Conservation (phyloP, 345 rosid genomes). For the Citrus maxima region DNA sequence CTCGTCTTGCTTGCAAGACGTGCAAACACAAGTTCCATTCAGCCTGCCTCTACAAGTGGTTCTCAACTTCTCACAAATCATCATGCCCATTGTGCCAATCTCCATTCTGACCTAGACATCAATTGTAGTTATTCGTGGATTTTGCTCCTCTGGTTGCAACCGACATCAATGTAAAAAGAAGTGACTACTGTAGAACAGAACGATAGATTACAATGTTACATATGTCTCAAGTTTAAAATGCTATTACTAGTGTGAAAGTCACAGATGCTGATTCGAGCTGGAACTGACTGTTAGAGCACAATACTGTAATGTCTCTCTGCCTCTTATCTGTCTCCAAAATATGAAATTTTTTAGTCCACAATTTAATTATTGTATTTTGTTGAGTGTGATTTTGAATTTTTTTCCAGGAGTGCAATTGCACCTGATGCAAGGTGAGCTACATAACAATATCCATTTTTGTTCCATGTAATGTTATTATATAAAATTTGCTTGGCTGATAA, state of each 20-base stretch:
- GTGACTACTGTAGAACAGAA: background rate
- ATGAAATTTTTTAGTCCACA: background rate
- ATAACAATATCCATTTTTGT: background rate
- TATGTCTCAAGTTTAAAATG: background rate
- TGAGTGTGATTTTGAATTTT: background rate
- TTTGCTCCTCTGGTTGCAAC: background rate
- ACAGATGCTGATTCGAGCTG: background rate
- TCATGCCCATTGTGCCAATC: slow-evolving; percentile 95
- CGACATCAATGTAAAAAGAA: background rate
- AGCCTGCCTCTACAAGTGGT: slow-evolving; percentile 94
- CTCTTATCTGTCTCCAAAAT: background rate
- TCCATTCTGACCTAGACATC: slow-evolving; percentile 48
- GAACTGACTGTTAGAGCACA: background rate
- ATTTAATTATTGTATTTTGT: background rate
- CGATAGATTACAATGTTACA: background rate
- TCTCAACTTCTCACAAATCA: slow-evolving; percentile 84
- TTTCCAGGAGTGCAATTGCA: background rate
- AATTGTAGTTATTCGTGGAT: background rate
- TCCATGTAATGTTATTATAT: background rate
- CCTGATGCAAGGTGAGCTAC: background rate
- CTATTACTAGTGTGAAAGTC: background rate
- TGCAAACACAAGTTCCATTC: slow-evolving; percentile 96
- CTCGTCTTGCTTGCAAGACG: slow-evolving; percentile 89
- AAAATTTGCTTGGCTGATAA: background rate
- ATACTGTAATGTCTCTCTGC: background rate